Percentiles rank a stretch among this genome's conserved stretches.
Evolutionary conservation across 495 filamentous ascomycete species (phyloP).

Genomic region (Wilcoxina mikolae): DNA sequence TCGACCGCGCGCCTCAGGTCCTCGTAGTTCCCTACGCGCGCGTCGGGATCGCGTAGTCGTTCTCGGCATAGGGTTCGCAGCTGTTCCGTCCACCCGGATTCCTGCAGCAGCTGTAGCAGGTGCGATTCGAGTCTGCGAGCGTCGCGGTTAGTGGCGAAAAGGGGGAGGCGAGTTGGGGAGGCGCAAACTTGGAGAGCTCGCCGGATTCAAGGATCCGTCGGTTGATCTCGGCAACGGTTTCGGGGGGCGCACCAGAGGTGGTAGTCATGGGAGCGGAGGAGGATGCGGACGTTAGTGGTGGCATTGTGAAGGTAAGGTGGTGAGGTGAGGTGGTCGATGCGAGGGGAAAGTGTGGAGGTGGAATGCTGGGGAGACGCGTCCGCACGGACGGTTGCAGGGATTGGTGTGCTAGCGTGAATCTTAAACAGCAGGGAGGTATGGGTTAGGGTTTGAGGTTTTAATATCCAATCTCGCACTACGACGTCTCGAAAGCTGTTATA

Average conservation of each 20-base stretch:
- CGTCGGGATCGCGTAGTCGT: conserved; percentile 17
- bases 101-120: conserved; percentile 26
- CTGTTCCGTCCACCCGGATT: conserved; percentile 27
- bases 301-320: no score
- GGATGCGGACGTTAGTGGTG: no score
- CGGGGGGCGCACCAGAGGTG: background rate
- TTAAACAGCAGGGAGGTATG: no score
- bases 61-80: conserved; percentile 22
- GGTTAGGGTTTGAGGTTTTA: no score
- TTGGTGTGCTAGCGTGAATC: no score
- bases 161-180: background rate
- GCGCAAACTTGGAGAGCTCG: background rate
- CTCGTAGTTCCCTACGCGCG: conserved; percentile 18
- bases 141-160: background rate
- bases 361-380: no score
- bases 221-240: background rate
- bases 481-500: no score
- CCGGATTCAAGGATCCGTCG: background rate
- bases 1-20: conserved; percentile 18
- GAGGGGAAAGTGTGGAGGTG: no score
- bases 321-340: no score
- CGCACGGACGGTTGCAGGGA: no score
- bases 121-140: conserved; percentile 16
- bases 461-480: no score
- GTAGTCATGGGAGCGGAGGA: no score